Evolutionary conservation across 257 asterid species (phyloP), one percentile per base, ranked within the genome.

Genomic region (Striga asiatica): DNA sequence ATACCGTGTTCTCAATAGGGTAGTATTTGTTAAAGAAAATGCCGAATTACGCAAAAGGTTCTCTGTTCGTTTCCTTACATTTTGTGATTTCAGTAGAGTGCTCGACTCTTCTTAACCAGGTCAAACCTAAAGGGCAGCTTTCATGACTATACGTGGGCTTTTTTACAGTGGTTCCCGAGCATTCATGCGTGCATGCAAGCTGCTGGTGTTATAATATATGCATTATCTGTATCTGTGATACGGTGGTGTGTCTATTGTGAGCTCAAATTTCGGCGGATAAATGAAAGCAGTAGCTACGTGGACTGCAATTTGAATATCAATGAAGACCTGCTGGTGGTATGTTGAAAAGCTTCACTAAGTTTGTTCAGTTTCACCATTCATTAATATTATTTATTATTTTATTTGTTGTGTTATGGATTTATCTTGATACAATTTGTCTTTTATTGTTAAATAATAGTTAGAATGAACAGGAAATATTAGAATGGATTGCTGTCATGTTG

Each of bases 261-360:
- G 21, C 37, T 45, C 68, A 71, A 66, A 50, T 43, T 38, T 37
- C 35, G 38, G 68, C 19, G 35, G 67, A 39, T 51, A 38, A 25
- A 50, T 9, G 27, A 65, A 48, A 34, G 70, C 68, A 29, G 47
- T 23, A 61, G 43, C 3, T 27, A 27, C 5, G 64, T 23, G 11
- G 11, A 6, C 64, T 56, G 42, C 18, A 12, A 3, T 54, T 70
- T 18, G 59, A n/a, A 50, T 18, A 31, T 50, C 11, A 7, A 42
- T 25, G 50, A 38, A 24, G 56, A 53, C 54, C 59, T 50, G 22
- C 66, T 19, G 19, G 14, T 62, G 70, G 74, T 67, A 61, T 61
- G 29, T 45, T 22, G 57, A 8, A 27, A 51, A 67, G 21, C 61
- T 49, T 16, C 25, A 35, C 37, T 29, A 54, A 11, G 32, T 17